Evolutionary conservation across 2,329 filamentous ascomycete species (phyloP).

Genomic region (Colletotrichum neosansevieriae): DNA sequence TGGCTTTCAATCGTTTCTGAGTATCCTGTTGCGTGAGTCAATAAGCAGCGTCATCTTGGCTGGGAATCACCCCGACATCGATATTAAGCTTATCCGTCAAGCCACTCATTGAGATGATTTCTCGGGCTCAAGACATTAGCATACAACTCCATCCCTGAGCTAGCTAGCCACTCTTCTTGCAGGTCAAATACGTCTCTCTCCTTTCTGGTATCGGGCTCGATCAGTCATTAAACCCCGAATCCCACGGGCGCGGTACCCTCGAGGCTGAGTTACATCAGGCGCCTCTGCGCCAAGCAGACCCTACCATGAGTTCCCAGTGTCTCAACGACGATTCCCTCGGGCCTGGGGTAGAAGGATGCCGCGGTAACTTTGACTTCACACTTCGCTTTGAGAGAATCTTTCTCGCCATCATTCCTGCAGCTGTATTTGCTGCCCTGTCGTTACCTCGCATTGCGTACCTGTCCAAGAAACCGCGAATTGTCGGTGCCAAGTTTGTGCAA

Average conservation of each 20-base stretch:
- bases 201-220: neutral
- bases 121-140: neutral
- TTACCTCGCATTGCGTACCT: conserved; percentile 48
- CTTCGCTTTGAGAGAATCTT: conserved; percentile 57
- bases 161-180: too few relatives aligned
- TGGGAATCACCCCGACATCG: neutral
- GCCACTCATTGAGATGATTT: neutral
- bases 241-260: neutral
- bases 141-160: neutral
- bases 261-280: neutral
- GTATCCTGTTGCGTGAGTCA: conserved; percentile 2
- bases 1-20: neutral
- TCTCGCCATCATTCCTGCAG: conserved; percentile 52
- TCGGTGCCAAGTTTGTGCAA: conserved; percentile 47
- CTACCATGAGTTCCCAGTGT: conserved; percentile 42
- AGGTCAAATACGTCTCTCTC: neutral
- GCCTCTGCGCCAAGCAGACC: neutral
- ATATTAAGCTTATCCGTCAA: conserved; percentile 25
- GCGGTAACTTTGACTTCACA: conserved; percentile 58
- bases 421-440: conserved; percentile 50
- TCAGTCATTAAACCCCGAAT: neutral
- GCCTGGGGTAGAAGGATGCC: conserved; percentile 53
- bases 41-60: neutral
- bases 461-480: conserved; percentile 45
- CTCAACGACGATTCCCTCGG: conserved; percentile 51